These are phyloP conservation scores for Clavaria fumosa DNA, from an alignment of 768 basidiomycete genomes.

Conservation along the genomic window DNA sequence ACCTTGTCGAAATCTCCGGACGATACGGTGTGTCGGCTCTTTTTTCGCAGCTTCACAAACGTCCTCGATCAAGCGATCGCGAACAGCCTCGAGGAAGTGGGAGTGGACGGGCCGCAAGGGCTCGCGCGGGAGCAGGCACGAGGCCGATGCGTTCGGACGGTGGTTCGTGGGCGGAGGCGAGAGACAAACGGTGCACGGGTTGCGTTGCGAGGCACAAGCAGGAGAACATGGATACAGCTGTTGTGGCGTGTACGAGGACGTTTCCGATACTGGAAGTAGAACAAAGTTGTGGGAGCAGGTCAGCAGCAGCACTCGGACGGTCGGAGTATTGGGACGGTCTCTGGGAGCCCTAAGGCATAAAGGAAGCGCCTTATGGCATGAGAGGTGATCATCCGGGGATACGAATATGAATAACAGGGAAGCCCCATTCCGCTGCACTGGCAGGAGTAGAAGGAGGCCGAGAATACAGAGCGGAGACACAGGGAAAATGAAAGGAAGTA, in stretches of 20 bases:
- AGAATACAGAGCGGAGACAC: slow-evolving; percentile 7
- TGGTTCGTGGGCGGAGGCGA: slow-evolving; percentile 5
- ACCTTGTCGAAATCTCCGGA: slow-evolving; percentile 41
- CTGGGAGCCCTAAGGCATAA: background rate
- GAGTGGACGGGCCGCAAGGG: slow-evolving; percentile 26
- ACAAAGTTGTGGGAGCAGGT: background rate
- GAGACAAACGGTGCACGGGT: slow-evolving; percentile 26
- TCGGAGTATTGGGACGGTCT: background rate
- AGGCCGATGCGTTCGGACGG: slow-evolving; percentile 8
- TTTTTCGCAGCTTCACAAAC: slow-evolving; percentile 28
- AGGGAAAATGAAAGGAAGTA: slow-evolving; percentile 5
- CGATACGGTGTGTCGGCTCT: slow-evolving; percentile 18
- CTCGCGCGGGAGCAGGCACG: slow-evolving; percentile 25
- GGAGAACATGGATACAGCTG: slow-evolving; percentile 39
- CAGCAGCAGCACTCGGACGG: background rate
- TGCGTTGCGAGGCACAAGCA: slow-evolving; percentile 24
- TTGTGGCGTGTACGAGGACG: slow-evolving; percentile 29
- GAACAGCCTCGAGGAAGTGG: slow-evolving; percentile 53
- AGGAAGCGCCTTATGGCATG: too few relatives aligned
- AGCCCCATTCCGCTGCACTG: too few relatives aligned
- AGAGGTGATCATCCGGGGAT: too few relatives aligned
- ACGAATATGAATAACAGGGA: too few relatives aligned
- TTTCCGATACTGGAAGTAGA: slow-evolving; percentile 23
- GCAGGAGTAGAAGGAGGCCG: slow-evolving; percentile 1
- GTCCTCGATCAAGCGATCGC: slow-evolving; percentile 36